Evolutionary conservation across 805 yeast species (phyloP), one percentile per base, ranked within the genome.

Genomic region (Zygosaccharomyces pseudorouxii): DNA sequence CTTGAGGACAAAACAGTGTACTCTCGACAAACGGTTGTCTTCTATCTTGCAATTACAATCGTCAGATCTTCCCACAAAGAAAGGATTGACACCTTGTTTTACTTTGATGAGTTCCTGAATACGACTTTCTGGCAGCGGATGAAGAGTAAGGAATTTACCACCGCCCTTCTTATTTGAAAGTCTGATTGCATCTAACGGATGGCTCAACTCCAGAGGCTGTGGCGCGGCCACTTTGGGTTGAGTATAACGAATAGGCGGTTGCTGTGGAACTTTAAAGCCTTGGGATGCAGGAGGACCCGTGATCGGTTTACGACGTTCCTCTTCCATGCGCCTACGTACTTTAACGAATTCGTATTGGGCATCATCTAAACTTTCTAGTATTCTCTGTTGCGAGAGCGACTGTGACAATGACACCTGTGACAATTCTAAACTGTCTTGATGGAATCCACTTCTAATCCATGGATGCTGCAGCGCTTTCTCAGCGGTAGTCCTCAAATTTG

Each of bases 1-100:
- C 58, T 80, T 80, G 47, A 74, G 58, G 11, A 92, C 71, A 27
- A 81, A 69, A 64, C 97, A 89, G 66, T 93, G 98, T 1, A 83
- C 73, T 54, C 89, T 86, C 2, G 97, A 90, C 57, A 92, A 76
- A 40, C 97, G 69, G 56, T 77, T 84, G 55, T 90, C 97, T 28
- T 77, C 71, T 14, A 87, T 77, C 38, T 71, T 72, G 29, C 79
- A 75, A 60, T 86, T 81, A 51, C 86, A 78, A 2, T 74, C 78
- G 18, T 74, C 78, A 19, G 78, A 76, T 30, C 98, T 72, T 1
- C 99, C 98, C 47, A 92, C 76, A 48, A 82, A 74, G 62, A 81
- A 83, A 7, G 81, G 80, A 41, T 79, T 81, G 16, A 75, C 73
- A 23, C 87, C 86, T 59, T 84, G 89, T 29, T 80, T 76, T n/a